Conservation (phyloP, 139 green algal species). For the Spirogloea muscicola region DNA sequence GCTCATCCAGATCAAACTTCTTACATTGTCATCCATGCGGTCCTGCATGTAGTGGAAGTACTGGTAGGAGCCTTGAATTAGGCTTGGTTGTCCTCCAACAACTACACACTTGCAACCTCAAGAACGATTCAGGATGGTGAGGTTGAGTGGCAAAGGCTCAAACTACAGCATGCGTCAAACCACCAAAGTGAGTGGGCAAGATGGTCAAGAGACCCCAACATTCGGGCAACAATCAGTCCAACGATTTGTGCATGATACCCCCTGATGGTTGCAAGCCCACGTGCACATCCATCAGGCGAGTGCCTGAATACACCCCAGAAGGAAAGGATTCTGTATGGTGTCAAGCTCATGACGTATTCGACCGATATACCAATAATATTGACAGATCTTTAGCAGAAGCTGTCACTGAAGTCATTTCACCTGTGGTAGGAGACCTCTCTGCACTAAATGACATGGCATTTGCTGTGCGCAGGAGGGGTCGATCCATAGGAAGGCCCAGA, state of each 20-base stretch:
- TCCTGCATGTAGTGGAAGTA: slow-evolving; percentile 98
- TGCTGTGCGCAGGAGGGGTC: slow-evolving; percentile 64
- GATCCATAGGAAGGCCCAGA: slow-evolving; percentile 59
- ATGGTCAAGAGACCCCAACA: neutral
- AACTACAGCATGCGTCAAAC: neutral
- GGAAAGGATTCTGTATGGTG: neutral
- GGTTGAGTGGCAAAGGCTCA: no score
- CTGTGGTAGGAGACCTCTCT: neutral
- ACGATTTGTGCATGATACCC: neutral
- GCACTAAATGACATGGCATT: slow-evolving; percentile 51
- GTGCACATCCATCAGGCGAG: neutral
- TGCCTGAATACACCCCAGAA: neutral
- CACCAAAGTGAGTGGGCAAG: neutral
- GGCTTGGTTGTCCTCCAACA: slow-evolving; percentile 33
- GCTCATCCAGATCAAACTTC: neutral
- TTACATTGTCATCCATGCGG: slow-evolving; percentile 71
- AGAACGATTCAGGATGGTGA: no score
- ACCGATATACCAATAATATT: neutral
- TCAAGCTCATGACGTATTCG: neutral
- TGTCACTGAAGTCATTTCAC: neutral
- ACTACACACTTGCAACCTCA: neutral
- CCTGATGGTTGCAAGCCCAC: neutral
- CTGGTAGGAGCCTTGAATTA: slow-evolving; percentile 80
- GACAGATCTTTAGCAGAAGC: neutral
- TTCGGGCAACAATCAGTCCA: neutral